Conservation (phyloP, 2,329 filamentous ascomycete genomes). For the Penicillium sp. region DNA sequence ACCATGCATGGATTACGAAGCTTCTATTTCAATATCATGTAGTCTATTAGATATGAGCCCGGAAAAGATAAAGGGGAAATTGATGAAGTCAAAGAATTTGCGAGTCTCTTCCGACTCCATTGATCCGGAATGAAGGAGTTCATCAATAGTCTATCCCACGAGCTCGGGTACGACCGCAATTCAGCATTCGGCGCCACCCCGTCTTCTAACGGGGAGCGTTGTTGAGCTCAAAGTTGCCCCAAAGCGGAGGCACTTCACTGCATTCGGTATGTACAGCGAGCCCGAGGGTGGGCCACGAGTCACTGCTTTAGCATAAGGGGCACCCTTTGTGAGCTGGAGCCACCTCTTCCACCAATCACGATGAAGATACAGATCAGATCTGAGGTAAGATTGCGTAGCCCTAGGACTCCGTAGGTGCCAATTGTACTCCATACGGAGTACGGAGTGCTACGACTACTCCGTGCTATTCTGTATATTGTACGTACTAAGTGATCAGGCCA, state of each 20-base stretch:
- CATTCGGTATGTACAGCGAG: not conserved
- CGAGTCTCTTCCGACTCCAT: not conserved
- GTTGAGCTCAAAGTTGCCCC: not conserved
- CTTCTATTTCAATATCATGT: not conserved
- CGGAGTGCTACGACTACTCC: not conserved
- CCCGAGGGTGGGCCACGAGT: not conserved
- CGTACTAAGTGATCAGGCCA: not conserved
- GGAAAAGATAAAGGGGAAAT: not conserved
- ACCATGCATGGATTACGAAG: not conserved
- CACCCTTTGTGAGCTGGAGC: not conserved
- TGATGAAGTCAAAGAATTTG: not conserved
- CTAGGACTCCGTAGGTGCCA: not conserved
- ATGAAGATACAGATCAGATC: not conserved
- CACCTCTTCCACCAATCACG: slow-evolving; percentile 1
- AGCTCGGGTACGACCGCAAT: not conserved
- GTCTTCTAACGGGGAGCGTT: not conserved
- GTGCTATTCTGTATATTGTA: not conserved
- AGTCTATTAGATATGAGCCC: not conserved
- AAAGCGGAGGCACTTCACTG: not conserved
- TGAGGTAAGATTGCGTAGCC: slow-evolving; percentile 8
- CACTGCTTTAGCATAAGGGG: not conserved
- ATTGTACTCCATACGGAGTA: not conserved
- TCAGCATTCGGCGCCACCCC: not conserved
- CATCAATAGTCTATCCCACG: not conserved
- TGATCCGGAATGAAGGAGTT: not conserved